These are phyloP conservation scores for Gentiana macrophylla DNA, from an alignment of 257 asterid species.

Conservation along the genomic window DNA sequence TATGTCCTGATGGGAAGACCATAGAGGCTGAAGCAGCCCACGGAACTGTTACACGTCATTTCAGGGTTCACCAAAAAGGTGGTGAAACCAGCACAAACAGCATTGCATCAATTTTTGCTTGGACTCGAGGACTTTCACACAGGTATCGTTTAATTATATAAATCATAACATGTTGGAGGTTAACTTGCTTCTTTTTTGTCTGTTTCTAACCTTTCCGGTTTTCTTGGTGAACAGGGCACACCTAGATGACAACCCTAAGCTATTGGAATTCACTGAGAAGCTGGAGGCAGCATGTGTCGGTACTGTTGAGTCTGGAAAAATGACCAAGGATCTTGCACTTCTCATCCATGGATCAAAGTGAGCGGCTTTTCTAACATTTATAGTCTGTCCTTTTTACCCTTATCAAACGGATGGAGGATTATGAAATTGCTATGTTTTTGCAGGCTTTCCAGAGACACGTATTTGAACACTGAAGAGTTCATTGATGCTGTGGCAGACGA, in stretches of 20 bases:
- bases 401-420: background rate
- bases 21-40: slow-evolving; percentile 98
- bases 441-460: slow-evolving; percentile 53
- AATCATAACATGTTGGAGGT: background rate
- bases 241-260: slow-evolving; percentile 66
- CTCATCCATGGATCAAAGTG: slow-evolving; percentile 87
- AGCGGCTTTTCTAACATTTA: slow-evolving; percentile 9
- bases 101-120: slow-evolving; percentile 96
- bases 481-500: slow-evolving; percentile 83
- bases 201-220: background rate
- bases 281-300: slow-evolving; percentile 84
- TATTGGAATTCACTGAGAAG: slow-evolving; percentile 81
- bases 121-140: slow-evolving; percentile 98
- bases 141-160: slow-evolving; percentile 26
- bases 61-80: slow-evolving; percentile 88
- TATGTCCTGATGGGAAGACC: slow-evolving; percentile 97
- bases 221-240: slow-evolving; percentile 45
- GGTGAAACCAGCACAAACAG: slow-evolving; percentile 99
- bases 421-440: background rate
- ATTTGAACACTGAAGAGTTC: slow-evolving; percentile 82
- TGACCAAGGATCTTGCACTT: slow-evolving; percentile 97
- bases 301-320: slow-evolving; percentile 83
- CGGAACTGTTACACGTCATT: slow-evolving; percentile 96
- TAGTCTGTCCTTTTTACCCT: background rate
- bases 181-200: background rate